phyloP scores from a whole-genome alignment of 305 asterid species.

The Fraxinus ornus region DNA sequence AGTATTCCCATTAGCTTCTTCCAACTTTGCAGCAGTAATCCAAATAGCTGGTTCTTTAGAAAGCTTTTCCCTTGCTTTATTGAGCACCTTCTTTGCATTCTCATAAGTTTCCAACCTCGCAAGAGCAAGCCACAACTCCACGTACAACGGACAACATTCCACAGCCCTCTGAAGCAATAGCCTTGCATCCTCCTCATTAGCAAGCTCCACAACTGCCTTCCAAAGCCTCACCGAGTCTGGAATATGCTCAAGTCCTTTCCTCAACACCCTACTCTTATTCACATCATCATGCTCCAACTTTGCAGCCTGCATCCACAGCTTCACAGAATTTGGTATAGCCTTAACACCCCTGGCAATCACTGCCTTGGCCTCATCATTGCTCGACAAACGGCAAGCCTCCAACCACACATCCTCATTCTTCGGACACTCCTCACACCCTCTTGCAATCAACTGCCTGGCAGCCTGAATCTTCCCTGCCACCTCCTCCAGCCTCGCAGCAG shows the following conservation, averaged over 20 bases:
- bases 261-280: constrained; percentile 70
- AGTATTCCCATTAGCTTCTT: constrained; percentile 78
- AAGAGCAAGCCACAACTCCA: constrained; percentile 87
- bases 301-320: constrained; percentile 90
- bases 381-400: constrained; percentile 78
- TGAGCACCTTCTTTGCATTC: constrained; percentile 77
- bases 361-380: constrained; percentile 72
- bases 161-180: constrained; percentile 76
- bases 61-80: constrained; percentile 83
- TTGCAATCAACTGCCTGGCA: constrained; percentile 65
- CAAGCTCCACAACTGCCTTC: constrained; percentile 93
- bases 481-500: constrained; percentile 94
- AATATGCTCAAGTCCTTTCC: constrained; percentile 76
- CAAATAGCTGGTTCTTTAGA: constrained; percentile 85
- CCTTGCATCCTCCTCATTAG: constrained; percentile 76
- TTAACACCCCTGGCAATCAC: constrained; percentile 81
- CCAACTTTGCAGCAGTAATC: constrained; percentile 90
- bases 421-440: constrained; percentile 84
- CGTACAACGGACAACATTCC: constrained; percentile 80
- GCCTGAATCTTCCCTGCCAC: constrained; percentile 77
- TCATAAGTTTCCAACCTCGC: constrained; percentile 78
- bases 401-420: constrained; percentile 88
- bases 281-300: constrained; percentile 73
- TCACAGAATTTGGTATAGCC: constrained; percentile 77
- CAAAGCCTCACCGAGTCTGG: constrained; percentile 87